phyloP scores from a whole-genome alignment of 805 yeast genomes.

The Ogataea degrootiae region DNA sequence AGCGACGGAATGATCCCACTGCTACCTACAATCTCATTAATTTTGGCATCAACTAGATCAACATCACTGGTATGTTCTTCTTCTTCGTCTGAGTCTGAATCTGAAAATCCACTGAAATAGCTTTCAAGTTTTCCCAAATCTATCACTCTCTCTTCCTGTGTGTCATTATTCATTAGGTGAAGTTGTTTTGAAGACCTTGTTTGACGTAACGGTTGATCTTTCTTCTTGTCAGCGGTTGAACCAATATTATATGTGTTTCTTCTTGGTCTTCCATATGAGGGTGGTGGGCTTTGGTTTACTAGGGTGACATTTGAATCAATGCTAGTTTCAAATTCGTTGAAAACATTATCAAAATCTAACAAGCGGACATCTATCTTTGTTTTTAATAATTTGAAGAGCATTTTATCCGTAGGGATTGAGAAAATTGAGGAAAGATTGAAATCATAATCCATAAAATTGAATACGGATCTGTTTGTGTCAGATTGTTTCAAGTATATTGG shows the following conservation, averaged over 20 bases:
- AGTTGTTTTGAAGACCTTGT: conserved; percentile 28
- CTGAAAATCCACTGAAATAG: conserved; percentile 25
- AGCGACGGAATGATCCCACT: conserved; percentile 1
- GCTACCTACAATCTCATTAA: conserved; percentile 4
- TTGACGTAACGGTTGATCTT: conserved; percentile 16
- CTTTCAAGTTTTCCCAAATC: conserved; percentile 28
- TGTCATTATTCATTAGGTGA: conserved; percentile 18
- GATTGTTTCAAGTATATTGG: conserved; percentile 31
- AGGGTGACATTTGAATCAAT: background rate
- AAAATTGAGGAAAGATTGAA: conserved; percentile 27
- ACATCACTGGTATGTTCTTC: conserved; percentile 7
- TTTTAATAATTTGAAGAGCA: conserved; percentile 21
- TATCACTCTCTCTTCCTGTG: conserved; percentile 19
- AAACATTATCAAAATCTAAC: conserved; percentile 23
- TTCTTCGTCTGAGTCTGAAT: conserved; percentile 17
- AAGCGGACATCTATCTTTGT: conserved; percentile 23
- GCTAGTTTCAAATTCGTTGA: conserved; percentile 16
- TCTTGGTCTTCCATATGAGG: conserved; percentile 16
- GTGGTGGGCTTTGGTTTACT: conserved; percentile 1
- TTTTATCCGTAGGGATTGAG: conserved; percentile 20
- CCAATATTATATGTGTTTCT: conserved; percentile 27
- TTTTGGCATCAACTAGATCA: background rate
- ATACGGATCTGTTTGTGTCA: conserved; percentile 17
- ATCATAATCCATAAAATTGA: conserved; percentile 31
- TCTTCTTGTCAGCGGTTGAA: conserved; percentile 7